phyloP scores from a whole-genome alignment of 163 green algal genomes.

The Scenedesmus sp. region DNA sequence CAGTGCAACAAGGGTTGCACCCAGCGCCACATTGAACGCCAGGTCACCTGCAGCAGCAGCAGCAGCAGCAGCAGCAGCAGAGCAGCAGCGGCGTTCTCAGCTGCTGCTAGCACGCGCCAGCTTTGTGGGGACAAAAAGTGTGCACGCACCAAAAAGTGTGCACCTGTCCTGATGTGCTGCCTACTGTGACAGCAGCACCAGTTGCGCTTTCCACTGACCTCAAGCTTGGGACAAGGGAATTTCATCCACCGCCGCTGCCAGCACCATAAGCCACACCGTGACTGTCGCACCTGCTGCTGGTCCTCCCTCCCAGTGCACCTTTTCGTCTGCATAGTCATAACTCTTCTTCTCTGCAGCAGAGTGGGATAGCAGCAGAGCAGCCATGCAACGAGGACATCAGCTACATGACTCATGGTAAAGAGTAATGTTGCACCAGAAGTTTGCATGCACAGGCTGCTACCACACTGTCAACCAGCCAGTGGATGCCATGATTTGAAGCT shows the following conservation, averaged over 20 bases:
- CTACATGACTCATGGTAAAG: neutral
- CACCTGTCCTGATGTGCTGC: too few species aligned
- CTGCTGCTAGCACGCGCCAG: too few species aligned
- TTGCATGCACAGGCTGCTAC: neutral
- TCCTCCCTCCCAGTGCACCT: conserved; percentile 74
- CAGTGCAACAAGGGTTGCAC: conserved; percentile 92
- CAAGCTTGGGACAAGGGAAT: neutral
- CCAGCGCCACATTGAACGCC: conserved; percentile 89
- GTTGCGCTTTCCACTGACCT: too few species aligned
- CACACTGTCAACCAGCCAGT: too few species aligned
- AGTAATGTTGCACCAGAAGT: neutral
- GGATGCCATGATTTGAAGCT: too few species aligned
- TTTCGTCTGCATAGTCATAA: conserved; percentile 78
- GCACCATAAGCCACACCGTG: neutral
- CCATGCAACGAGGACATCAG: neutral
- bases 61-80: neutral
- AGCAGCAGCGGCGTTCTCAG: neutral
- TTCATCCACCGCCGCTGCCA: neutral
- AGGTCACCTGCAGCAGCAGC: conserved; percentile 77
- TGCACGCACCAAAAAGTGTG: too few species aligned
- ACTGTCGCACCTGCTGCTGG: conserved; percentile 51
- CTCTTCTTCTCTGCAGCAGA: conserved; percentile 54
- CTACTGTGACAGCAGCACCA: neutral
- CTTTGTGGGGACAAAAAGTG: too few species aligned
- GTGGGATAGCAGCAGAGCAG: neutral